Evolutionary conservation across 306 rosid genomes (phyloP).

Genomic region (Cicer chorassanicum): DNA sequence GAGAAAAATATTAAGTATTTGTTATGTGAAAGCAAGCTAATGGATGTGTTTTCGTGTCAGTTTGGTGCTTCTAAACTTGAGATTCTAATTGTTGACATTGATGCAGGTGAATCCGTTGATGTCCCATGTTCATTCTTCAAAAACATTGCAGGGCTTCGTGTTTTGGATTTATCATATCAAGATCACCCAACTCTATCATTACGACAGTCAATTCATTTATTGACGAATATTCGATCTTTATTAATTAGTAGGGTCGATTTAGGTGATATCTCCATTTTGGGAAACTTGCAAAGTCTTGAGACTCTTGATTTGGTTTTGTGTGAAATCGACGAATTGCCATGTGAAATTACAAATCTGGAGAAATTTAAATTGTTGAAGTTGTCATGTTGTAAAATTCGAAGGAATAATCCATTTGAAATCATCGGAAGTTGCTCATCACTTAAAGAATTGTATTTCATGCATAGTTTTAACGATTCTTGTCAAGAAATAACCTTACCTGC

Average conservation of each 20-base stretch:
- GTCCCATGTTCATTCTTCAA: too few species aligned
- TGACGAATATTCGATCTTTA: not conserved
- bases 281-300: not conserved
- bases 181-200: not conserved
- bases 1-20: too few species aligned
- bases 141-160: too few species aligned
- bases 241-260: not conserved
- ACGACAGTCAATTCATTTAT: not conserved
- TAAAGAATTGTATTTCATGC: constrained; percentile 24
- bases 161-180: too few species aligned
- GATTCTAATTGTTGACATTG: too few species aligned
- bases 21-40: too few species aligned
- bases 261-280: constrained; percentile 25
- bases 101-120: too few species aligned
- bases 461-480: not conserved
- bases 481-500: not conserved
- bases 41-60: too few species aligned
- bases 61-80: too few species aligned
- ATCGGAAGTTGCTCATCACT: constrained; percentile 22
- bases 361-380: constrained; percentile 31
- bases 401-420: not conserved
- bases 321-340: not conserved
- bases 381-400: fast-evolving
- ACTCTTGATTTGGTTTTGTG: not conserved
- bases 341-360: fast-evolving